A percentile compares a stretch with the other conserved stretches of the same genome.
phyloP scores from a whole-genome alignment of 768 basidiomycete species.

The Punctularia strigosozonata region DNA sequence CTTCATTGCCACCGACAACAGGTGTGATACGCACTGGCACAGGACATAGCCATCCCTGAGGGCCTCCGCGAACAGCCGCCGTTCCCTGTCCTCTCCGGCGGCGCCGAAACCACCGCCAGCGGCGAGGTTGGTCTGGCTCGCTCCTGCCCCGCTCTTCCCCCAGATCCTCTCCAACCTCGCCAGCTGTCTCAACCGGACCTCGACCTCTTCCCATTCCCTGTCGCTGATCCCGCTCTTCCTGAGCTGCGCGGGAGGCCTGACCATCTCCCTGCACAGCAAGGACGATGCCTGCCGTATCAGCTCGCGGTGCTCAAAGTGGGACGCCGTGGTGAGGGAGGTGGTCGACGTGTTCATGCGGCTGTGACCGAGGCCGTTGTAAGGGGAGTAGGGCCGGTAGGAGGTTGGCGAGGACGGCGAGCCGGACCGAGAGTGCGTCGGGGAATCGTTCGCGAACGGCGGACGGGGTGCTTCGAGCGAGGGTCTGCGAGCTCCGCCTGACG shows the following conservation, averaged over 20 bases:
- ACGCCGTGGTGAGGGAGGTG: slow-evolving; percentile 34
- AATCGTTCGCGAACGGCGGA: slow-evolving; percentile 20
- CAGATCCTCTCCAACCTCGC: slow-evolving; percentile 65
- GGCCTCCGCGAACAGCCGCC: slow-evolving; percentile 61
- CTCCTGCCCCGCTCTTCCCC: slow-evolving; percentile 45
- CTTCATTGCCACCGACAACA: slow-evolving; percentile 4
- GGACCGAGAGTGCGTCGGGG: slow-evolving; percentile 9
- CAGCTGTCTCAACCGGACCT: slow-evolving; percentile 47
- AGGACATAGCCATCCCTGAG: slow-evolving; percentile 78
- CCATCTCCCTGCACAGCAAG: slow-evolving; percentile 54
- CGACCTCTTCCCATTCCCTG: slow-evolving; percentile 67
- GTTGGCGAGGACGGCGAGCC: slow-evolving; percentile 13
- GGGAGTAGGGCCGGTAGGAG: slow-evolving; percentile 15
- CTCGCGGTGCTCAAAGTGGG: slow-evolving; percentile 53
- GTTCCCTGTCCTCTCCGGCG: slow-evolving; percentile 63
- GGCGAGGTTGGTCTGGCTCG: slow-evolving; percentile 23
- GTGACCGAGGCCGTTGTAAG: slow-evolving; percentile 32
- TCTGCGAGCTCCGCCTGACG: background rate
- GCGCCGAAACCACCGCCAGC: slow-evolving; percentile 13
- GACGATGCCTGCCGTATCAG: slow-evolving; percentile 54
- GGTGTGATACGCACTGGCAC: slow-evolving; percentile 64
- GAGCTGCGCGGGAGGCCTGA: slow-evolving; percentile 47
- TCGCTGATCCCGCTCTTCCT: slow-evolving; percentile 34
- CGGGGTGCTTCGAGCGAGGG: slow-evolving; percentile 17
- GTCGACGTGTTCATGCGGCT: slow-evolving; percentile 50